These are phyloP conservation scores for Schizosaccharomyces osmophilus DNA, from an alignment of 805 yeast genomes.

Conservation along the genomic window DNA sequence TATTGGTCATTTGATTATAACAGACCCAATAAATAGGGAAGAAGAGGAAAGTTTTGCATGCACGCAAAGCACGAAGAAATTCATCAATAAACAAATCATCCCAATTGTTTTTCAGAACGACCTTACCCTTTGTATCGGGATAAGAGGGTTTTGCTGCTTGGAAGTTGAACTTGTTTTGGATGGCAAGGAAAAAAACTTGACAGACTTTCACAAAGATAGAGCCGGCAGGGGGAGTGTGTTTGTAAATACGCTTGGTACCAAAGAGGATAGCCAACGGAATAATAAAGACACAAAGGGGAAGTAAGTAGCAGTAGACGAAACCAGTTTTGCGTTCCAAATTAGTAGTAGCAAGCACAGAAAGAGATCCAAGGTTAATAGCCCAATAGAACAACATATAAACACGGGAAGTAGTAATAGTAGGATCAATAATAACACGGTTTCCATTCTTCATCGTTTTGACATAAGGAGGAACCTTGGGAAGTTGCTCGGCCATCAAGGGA, in stretches of 20 bases:
- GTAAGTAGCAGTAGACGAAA: constrained; percentile 18
- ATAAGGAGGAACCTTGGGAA: constrained; percentile 33
- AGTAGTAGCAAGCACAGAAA: constrained; percentile 55
- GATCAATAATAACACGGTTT: constrained; percentile 43
- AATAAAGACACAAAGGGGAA: constrained; percentile 38
- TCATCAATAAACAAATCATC: constrained; percentile 50
- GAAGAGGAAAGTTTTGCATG: constrained; percentile 49
- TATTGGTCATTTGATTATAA: constrained; percentile 48
- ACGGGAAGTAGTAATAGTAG: constrained; percentile 44
- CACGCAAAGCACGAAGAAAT: constrained; percentile 35
- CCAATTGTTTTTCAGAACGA: constrained; percentile 23
- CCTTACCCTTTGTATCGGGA: constrained; percentile 6
- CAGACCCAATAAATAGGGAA: constrained; percentile 55
- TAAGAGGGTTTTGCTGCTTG: constrained; percentile 8
- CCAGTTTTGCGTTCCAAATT: constrained; percentile 26
- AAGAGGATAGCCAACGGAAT: constrained; percentile 30
- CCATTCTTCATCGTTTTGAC: constrained; percentile 36
- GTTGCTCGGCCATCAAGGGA: constrained; percentile 53
- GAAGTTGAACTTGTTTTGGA: constrained; percentile 20
- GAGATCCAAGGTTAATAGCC: constrained; percentile 52
- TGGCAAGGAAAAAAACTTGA: constrained; percentile 20
- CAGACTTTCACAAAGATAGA: constrained; percentile 33
- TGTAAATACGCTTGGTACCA: constrained; percentile 29
- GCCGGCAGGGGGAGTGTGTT: constrained; percentile 36
- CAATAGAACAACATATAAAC: constrained; percentile 55